phyloP scores from a whole-genome alignment of 768 basidiomycete genomes.

The Cubamyces lactineus region DNA sequence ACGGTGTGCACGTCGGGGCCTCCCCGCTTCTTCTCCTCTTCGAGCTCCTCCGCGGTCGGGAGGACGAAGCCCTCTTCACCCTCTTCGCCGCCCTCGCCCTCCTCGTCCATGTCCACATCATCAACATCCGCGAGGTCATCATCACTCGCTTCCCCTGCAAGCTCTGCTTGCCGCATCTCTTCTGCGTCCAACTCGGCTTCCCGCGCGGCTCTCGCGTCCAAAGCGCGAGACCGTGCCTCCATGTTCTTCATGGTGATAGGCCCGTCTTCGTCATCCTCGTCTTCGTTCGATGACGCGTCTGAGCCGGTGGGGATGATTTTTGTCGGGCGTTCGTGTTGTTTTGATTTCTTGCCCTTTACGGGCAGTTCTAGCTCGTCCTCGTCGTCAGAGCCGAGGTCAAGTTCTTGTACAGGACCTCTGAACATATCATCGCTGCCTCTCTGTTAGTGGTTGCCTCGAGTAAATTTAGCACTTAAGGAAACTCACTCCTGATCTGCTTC shows the following conservation, averaged over 20 bases:
- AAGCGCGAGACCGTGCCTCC: slow-evolving; percentile 76
- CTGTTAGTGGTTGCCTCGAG: no score
- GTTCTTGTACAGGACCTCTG: slow-evolving; percentile 55
- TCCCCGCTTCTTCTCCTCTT: slow-evolving; percentile 68
- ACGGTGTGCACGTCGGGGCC: slow-evolving; percentile 76
- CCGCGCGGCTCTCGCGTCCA: slow-evolving; percentile 66
- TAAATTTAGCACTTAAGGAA: neutral
- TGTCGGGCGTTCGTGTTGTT: slow-evolving; percentile 49
- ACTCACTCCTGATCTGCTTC: slow-evolving; percentile 45
- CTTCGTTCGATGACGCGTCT: slow-evolving; percentile 49
- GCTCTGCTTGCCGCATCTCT: slow-evolving; percentile 62
- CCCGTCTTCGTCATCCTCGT: slow-evolving; percentile 49
- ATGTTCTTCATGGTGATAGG: slow-evolving; percentile 79
- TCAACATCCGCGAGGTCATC: slow-evolving; percentile 51
- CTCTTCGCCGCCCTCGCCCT: slow-evolving; percentile 41
- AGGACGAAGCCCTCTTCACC: slow-evolving; percentile 59
- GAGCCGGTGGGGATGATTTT: slow-evolving; percentile 57
- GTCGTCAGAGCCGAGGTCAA: slow-evolving; percentile 66
- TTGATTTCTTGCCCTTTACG: slow-evolving; percentile 53
- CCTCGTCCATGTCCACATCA: slow-evolving; percentile 41
- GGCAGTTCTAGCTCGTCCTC: slow-evolving; percentile 47
- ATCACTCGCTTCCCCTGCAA: slow-evolving; percentile 49
- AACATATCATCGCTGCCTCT: slow-evolving; percentile 52
- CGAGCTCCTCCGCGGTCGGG: slow-evolving; percentile 72
- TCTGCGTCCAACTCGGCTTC: slow-evolving; percentile 72